Evolutionary conservation across 345 rosid species (phyloP).

Genomic region (rapeseed (Brassica napus)): Da-Ae NC_063442.1:1413501-1414000

Average conservation of each 20-base stretch:
- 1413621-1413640: not conserved
- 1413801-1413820: not conserved
- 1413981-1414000: slow-evolving; percentile 43
- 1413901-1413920: slow-evolving; percentile 53
- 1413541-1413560: not conserved
- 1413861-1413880: not conserved
- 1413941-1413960: slow-evolving; percentile 62
- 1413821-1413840: not conserved
- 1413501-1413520: not conserved
- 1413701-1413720: not conserved
- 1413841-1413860: not conserved
- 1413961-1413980: slow-evolving; percentile 36
- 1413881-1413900: slow-evolving; percentile 51
- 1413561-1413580: not conserved
- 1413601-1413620: not conserved
- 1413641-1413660: not conserved
- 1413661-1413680: not conserved
- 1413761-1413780: not conserved
- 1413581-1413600: not conserved
- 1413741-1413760: not conserved
- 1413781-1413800: not conserved
- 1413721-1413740: not conserved
- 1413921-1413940: slow-evolving; percentile 71
- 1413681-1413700: not conserved
- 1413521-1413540: not conserved